Conservation (phyloP, 2,329 filamentous ascomycete species). For the Cercospora beticola region DNA sequence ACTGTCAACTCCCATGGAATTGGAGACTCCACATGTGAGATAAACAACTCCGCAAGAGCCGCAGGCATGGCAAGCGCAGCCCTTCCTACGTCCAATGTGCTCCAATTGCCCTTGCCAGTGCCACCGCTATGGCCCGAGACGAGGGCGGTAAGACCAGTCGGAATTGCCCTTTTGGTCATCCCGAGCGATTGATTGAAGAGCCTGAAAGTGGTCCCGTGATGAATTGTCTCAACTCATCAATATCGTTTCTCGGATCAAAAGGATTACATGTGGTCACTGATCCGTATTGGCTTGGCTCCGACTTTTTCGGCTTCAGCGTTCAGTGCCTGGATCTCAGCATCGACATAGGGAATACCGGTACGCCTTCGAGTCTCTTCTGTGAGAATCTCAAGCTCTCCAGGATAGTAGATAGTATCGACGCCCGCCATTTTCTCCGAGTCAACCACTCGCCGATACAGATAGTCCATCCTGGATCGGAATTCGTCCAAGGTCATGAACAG, state of each 20-base stretch:
- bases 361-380: constrained; percentile 44
- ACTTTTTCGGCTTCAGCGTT: constrained; percentile 52
- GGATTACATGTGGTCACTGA: background rate
- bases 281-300: constrained; percentile 31
- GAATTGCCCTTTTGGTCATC: background rate
- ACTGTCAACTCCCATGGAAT: background rate
- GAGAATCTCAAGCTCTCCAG: constrained; percentile 57
- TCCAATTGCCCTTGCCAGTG: background rate
- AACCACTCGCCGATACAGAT: constrained; percentile 57
- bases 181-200: background rate
- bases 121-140: background rate
- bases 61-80: background rate
- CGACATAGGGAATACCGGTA: constrained; percentile 52
- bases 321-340: constrained; percentile 50
- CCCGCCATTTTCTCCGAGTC: constrained; percentile 54
- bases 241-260: background rate
- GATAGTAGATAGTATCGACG: constrained; percentile 58
- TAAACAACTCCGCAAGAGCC: background rate
- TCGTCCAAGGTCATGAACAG: constrained; percentile 39
- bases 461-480: constrained; percentile 52
- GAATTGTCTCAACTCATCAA: background rate
- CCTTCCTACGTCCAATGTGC: background rate
- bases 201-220: background rate
- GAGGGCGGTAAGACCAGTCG: background rate
- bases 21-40: background rate